These are phyloP conservation scores for Pezicula radicicola DNA, from an alignment of 2,329 filamentous ascomycete genomes.

Conservation along the genomic window DNA sequence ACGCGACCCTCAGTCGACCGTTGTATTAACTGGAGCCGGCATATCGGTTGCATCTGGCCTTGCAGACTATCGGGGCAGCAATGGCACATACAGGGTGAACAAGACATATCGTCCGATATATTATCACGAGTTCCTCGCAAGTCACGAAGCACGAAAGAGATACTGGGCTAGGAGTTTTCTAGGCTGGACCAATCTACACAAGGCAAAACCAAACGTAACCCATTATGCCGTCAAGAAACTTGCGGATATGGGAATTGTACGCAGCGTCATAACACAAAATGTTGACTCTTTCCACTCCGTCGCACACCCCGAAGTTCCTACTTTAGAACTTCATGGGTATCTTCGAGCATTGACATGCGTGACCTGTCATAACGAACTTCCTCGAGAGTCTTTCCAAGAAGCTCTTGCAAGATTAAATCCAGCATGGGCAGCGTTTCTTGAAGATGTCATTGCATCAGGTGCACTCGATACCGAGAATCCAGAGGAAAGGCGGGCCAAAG, in stretches of 20 bases:
- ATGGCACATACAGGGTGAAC: constrained; percentile 92
- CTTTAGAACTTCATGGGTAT: constrained; percentile 89
- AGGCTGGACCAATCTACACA: constrained; percentile 81
- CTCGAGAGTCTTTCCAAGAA: constrained; percentile 72
- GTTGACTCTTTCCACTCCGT: constrained; percentile 89
- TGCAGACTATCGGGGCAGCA: constrained; percentile 85
- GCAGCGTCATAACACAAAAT: constrained; percentile 86
- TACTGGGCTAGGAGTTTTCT: constrained; percentile 97
- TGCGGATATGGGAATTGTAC: constrained; percentile 68
- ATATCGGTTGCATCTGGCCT: constrained; percentile 91
- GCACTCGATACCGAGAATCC: constrained; percentile 78
- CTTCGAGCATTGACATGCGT: constrained; percentile 78
- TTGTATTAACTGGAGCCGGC: constrained; percentile 78
- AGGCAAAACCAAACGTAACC: constrained; percentile 73
- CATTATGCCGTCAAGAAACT: constrained; percentile 77
- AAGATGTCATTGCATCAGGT: constrained; percentile 67
- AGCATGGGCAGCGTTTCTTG: constrained; percentile 75
- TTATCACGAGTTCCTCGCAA: constrained; percentile 80
- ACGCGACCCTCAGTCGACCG: constrained; percentile 42
- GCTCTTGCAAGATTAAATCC: constrained; percentile 79
- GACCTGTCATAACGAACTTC: constrained; percentile 69
- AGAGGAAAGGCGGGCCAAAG: constrained; percentile 60
- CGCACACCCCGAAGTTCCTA: constrained; percentile 72
- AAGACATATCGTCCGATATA: constrained; percentile 89
- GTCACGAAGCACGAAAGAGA: constrained; percentile 80